These are phyloP conservation scores for Dysphania ambrosioides DNA, from an alignment of 148 eudicot species.

Conservation along the genomic window DNA sequence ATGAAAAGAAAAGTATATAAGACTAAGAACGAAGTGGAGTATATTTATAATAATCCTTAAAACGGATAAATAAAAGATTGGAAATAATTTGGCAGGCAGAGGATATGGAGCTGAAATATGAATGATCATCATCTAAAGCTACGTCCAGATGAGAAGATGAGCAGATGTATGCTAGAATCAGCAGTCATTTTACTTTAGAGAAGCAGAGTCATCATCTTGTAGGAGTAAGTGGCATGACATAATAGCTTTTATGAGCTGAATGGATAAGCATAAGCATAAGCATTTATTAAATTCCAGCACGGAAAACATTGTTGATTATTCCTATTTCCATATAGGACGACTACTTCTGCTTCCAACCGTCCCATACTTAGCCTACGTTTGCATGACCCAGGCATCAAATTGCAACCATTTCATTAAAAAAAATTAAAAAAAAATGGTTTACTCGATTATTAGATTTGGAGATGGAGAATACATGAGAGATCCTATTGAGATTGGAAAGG, in stretches of 20 bases:
- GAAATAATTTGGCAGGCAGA: not conserved
- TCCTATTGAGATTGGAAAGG: too few relatives aligned
- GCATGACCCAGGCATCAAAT: too few relatives aligned
- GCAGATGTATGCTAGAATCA: not conserved
- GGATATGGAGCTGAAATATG: not conserved
- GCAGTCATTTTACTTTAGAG: not conserved
- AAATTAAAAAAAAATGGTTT: too few relatives aligned
- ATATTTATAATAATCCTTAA: too few relatives aligned
- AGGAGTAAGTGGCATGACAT: not conserved
- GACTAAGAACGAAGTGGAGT: too few relatives aligned
- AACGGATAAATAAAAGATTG: too few relatives aligned
- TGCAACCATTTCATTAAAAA: too few relatives aligned
- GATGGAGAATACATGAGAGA: too few relatives aligned
- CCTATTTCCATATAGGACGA: not conserved
- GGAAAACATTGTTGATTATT: constrained; percentile 13
- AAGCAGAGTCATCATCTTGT: not conserved
- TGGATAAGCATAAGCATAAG: constrained; percentile 15
- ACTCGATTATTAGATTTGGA: too few relatives aligned
- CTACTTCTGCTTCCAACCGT: not conserved
- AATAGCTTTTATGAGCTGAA: not conserved
- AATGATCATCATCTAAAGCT: not conserved
- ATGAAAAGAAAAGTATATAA: too few relatives aligned
- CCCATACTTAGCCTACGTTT: too few relatives aligned
- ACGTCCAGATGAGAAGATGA: too few relatives aligned
- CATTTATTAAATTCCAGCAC: constrained; percentile 13